phyloP scores from a whole-genome alignment of 257 asterid genomes.

The Solanum chilense region DNA sequence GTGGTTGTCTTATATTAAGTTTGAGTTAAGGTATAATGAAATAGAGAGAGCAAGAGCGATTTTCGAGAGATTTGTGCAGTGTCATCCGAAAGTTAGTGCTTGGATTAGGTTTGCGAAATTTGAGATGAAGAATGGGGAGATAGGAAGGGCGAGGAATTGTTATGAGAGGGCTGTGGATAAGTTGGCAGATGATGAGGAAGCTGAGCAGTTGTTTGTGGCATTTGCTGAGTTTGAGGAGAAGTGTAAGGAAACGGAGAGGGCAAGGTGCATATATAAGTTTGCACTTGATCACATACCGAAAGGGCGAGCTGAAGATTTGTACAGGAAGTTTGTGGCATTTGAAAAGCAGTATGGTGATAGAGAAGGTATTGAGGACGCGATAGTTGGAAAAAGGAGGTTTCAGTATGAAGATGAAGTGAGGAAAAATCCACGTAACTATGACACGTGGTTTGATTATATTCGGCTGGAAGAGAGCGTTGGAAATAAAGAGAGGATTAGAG shows the following conservation, averaged over 20 bases:
- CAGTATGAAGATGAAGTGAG: conserved; percentile 83
- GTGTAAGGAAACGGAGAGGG: conserved; percentile 89
- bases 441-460: conserved; percentile 84
- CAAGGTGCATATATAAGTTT: conserved; percentile 67
- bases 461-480: conserved; percentile 78
- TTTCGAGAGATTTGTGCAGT: conserved; percentile 56
- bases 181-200: conserved; percentile 85
- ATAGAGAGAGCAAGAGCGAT: conserved; percentile 67
- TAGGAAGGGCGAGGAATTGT: conserved; percentile 48
- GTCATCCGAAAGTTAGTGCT: conserved; percentile 62
- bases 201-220: conserved; percentile 74
- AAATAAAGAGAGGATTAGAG: conserved; percentile 53
- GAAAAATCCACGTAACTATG: conserved; percentile 79
- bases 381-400: conserved; percentile 84
- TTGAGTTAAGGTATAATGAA: conserved; percentile 76
- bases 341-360: conserved; percentile 90
- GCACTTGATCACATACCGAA: conserved; percentile 90
- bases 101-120: conserved; percentile 83
- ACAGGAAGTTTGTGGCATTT: conserved; percentile 79
- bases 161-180: conserved; percentile 78
- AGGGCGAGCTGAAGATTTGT: conserved; percentile 83
- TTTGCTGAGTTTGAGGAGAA: conserved; percentile 90
- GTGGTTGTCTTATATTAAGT: conserved; percentile 77
- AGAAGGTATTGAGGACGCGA: conserved; percentile 93
- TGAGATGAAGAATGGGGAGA: conserved; percentile 86